A percentile compares a stretch with the other conserved stretches of the same genome.
These are phyloP conservation scores for Dissoconium aciculare DNA, from an alignment of 2,329 filamentous ascomycete species.

Conservation along the genomic window DNA sequence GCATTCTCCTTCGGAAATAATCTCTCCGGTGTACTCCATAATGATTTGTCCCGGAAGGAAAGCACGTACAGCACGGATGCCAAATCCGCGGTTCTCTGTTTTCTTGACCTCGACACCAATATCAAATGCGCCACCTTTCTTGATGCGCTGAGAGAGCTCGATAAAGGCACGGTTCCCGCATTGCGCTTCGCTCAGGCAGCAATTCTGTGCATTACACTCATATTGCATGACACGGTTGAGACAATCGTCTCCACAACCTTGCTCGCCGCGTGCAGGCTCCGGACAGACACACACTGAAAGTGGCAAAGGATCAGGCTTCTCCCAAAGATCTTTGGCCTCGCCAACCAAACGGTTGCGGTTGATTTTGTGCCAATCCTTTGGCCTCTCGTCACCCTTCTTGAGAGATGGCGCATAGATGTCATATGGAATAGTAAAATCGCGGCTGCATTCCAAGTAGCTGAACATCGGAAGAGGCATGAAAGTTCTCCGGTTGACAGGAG, in stretches of 20 bases:
- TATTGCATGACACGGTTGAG: slow-evolving; percentile 96
- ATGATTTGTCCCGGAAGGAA: slow-evolving; percentile 90
- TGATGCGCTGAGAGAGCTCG: slow-evolving; percentile 57
- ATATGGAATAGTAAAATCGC: slow-evolving; percentile 75
- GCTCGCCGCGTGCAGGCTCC: slow-evolving; percentile 38
- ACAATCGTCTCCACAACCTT: slow-evolving; percentile 76
- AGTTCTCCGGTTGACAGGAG: slow-evolving; percentile 42
- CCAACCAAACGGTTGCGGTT: slow-evolving; percentile 74
- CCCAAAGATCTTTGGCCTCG: slow-evolving; percentile 24
- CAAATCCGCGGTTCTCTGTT: slow-evolving; percentile 75
- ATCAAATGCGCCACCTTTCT: slow-evolving; percentile 66
- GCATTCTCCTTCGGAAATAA: slow-evolving; percentile 88
- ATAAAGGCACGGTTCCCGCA: slow-evolving; percentile 86
- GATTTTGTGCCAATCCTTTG: slow-evolving; percentile 81
- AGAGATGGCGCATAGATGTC: slow-evolving; percentile 80
- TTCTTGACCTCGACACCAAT: slow-evolving; percentile 92
- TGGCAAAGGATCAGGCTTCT: slow-evolving; percentile 16
- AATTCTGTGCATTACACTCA: slow-evolving; percentile 85
- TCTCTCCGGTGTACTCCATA: slow-evolving; percentile 95
- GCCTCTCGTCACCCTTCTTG: slow-evolving; percentile 60
- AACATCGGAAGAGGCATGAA: slow-evolving; percentile 25
- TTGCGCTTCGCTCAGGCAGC: slow-evolving; percentile 54
- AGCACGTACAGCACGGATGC: slow-evolving; percentile 75
- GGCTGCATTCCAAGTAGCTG: slow-evolving; percentile 44
- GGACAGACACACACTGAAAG: slow-evolving; percentile 52